Evolutionary conservation across 1,284 basidiomycete species (phyloP).

Genomic region (Cutaneotrichosporon arboriforme): DNA sequence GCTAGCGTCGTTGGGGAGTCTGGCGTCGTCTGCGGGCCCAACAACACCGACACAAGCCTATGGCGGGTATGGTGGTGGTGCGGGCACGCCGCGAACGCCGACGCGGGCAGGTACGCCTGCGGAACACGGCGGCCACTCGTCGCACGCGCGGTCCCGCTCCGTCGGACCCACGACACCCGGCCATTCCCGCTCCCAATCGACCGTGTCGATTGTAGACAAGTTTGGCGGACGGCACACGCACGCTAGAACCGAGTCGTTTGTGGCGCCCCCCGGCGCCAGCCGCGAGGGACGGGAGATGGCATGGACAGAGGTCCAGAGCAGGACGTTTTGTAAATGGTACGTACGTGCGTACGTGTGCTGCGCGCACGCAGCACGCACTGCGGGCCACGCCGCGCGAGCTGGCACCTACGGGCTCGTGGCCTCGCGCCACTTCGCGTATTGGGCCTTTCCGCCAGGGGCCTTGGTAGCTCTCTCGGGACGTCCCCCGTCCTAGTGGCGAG

Average conservation of each 20-base stretch:
- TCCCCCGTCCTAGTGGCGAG: too few species aligned
- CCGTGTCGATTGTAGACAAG: background rate
- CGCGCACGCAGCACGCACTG: too few species aligned
- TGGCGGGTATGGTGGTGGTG: background rate
- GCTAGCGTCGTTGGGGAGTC: background rate
- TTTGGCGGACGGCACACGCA: slow-evolving; percentile 2
- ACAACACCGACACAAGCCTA: too few species aligned
- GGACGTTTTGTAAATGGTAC: slow-evolving; percentile 47
- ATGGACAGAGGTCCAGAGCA: slow-evolving; percentile 23
- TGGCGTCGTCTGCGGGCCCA: too few species aligned
- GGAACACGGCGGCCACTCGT: background rate
- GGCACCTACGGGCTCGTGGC: too few species aligned
- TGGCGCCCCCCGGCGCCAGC: background rate
- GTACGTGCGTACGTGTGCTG: background rate
- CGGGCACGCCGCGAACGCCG: background rate
- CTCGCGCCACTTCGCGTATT: too few species aligned
- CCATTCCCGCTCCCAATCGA: slow-evolving; percentile 4
- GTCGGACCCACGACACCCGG: background rate
- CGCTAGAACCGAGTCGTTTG: slow-evolving; percentile 9
- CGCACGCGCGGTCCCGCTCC: slow-evolving; percentile 12
- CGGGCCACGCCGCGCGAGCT: too few species aligned
- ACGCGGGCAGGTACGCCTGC: background rate
- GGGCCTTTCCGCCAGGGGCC: too few species aligned
- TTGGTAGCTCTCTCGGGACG: too few species aligned
- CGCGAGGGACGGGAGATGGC: slow-evolving; percentile 5